These are phyloP conservation scores for Polygonum aviculare DNA, from an alignment of 148 eudicot genomes.

Conservation along the genomic window DNA sequence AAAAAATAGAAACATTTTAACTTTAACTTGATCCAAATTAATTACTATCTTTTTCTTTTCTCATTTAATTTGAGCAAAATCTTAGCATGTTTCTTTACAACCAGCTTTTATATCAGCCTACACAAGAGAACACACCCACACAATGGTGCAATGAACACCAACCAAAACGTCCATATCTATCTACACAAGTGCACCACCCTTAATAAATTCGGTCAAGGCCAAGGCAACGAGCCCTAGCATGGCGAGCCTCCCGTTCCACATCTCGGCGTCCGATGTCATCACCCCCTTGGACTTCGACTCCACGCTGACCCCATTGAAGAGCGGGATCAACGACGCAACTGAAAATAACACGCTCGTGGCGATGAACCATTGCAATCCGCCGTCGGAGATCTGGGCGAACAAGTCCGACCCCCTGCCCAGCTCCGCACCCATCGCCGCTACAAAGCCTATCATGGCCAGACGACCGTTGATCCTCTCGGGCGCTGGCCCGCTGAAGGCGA, in stretches of 20 bases:
- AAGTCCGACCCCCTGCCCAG: slow-evolving; percentile 51
- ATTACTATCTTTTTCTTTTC: neutral
- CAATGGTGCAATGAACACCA: too few relatives aligned
- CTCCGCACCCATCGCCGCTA: slow-evolving; percentile 63
- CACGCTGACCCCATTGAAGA: slow-evolving; percentile 42
- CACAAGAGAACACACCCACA: neutral
- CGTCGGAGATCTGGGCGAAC: slow-evolving; percentile 51
- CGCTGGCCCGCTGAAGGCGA: slow-evolving; percentile 79
- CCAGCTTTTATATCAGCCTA: neutral
- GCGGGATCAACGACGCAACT: slow-evolving; percentile 51
- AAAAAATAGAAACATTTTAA: too few relatives aligned
- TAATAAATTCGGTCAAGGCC: slow-evolving; percentile 64
- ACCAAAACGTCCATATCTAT: neutral
- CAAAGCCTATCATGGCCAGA: slow-evolving; percentile 82
- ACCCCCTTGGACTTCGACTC: slow-evolving; percentile 35
- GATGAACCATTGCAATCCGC: slow-evolving; percentile 64
- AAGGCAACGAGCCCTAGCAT: slow-evolving; percentile 80
- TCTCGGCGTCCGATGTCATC: slow-evolving; percentile 68
- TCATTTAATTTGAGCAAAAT: neutral
- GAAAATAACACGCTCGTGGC: slow-evolving; percentile 47
- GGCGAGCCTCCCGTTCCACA: slow-evolving; percentile 79
- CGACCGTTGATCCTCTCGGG: slow-evolving; percentile 93
- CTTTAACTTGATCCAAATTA: too few relatives aligned
- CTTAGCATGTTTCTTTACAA: slow-evolving; percentile 1
- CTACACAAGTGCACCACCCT: slow-evolving; percentile 68